Base-by-base conservation (phyloP, 2,329 filamentous ascomycete genomes). In the Cercospora sesami region DNA sequence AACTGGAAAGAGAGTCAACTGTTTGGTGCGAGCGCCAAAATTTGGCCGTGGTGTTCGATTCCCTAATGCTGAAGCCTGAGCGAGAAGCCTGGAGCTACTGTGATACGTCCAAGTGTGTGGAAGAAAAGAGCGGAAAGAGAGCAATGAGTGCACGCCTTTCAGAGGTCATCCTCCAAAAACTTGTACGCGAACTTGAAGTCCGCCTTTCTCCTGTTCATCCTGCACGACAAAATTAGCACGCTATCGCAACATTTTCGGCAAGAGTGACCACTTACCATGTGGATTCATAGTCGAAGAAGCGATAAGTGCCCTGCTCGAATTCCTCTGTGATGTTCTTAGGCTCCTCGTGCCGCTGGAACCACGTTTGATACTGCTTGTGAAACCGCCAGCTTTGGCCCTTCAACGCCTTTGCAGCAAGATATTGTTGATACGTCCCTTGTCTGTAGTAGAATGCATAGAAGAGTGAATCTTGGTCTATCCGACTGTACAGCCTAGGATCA, bases 401-500 rank as follows among this genome's bases (percentile, higher is more conserved):
- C 63, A 99, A 83, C n/a, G 95, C 93, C 81, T 96, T 97, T 14
- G 95, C 95, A 1, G 95, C 93, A 68, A 98, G 86, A 78, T 94
- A 97, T 79, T 99, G 95, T 79, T 98, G 94, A 74, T 96, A 94
- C 0, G 93, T 94, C 28, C 93, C 93, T 80, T 99, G 95, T 74
- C 94, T 93, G 84, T 99, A 99, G 84, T 99, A 99, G 82, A 99
- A 99, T 57, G 97, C 91, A 81, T 99, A 99, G 81, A 99, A 99
- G 9, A 99, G 85, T 31, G 94, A 97, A 78, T 99, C 95, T 0
- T 94, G 93, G 76, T 99, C 95, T 69, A 99, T 94, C 67, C 92
- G 87, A 28, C 87, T 87, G 80, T 97, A 99, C 69, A 99, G 82
- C 58, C 91, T 86, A 36, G 93, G 91, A 79, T 99, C 93, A 74